phyloP scores from a whole-genome alignment of 1,139 yeast genomes.

The Hansenula sp. region DNA sequence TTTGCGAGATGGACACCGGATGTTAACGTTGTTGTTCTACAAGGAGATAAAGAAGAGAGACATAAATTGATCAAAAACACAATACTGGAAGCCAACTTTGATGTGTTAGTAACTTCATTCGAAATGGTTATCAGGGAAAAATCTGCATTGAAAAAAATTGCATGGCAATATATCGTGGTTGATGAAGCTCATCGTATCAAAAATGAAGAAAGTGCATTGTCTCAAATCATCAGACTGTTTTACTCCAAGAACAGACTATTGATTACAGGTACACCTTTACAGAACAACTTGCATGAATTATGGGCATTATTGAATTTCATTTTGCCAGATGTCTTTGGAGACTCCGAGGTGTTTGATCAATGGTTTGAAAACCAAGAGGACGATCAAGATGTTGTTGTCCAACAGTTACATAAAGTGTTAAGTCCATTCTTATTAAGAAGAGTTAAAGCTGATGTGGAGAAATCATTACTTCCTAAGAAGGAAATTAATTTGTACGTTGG shows the following conservation, averaged over 20 bases:
- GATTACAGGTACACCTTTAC: constrained; percentile 95
- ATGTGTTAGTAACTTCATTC: constrained; percentile 84
- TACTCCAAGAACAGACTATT: constrained; percentile 79
- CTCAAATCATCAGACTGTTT: constrained; percentile 85
- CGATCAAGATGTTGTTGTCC: constrained; percentile 75
- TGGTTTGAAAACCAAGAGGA: constrained; percentile 63
- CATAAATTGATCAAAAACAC: constrained; percentile 52
- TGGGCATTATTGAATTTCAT: constrained; percentile 93
- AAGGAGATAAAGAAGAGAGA: constrained; percentile 84
- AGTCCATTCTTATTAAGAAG: constrained; percentile 87
- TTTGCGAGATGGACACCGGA: constrained; percentile 95
- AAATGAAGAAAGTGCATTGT: constrained; percentile 85
- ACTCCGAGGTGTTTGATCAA: constrained; percentile 82
- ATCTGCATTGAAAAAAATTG: constrained; percentile 69
- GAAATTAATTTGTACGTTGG: constrained; percentile 89
- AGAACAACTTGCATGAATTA: constrained; percentile 88
- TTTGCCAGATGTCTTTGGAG: constrained; percentile 92
- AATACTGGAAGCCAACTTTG: constrained; percentile 73
- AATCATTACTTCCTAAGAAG: constrained; percentile 82
- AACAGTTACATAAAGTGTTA: constrained; percentile 78
- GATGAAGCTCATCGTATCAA: constrained; percentile 98
- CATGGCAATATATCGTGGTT: constrained; percentile 91
- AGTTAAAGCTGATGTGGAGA: constrained; percentile 91
- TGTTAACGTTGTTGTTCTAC: constrained; percentile 79
- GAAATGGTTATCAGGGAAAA: constrained; percentile 93